Conservation (phyloP, 1,139 yeast species). For the Taphrina wiesneri region DNA sequence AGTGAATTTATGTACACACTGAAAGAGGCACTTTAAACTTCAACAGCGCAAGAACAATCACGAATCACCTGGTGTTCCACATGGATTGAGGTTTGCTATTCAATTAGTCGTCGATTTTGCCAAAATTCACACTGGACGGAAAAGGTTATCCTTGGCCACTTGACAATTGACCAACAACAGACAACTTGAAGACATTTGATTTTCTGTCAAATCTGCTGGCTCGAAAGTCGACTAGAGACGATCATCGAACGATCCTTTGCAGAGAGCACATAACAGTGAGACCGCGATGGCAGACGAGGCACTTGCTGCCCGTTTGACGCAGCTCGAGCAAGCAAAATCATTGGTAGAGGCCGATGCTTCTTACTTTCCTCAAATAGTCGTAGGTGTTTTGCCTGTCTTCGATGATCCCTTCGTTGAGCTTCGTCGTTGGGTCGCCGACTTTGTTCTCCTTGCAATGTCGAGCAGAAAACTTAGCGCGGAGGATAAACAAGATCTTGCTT, state of each 20-base stretch:
- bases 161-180: too few relatives aligned
- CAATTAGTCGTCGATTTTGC: too few relatives aligned
- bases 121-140: too few relatives aligned
- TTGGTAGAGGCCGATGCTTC: slow-evolving; percentile 47
- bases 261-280: not conserved
- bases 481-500: slow-evolving; percentile 43
- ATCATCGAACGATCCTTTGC: not conserved
- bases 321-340: slow-evolving; percentile 47
- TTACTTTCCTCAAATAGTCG: slow-evolving; percentile 47
- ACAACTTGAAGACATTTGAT: too few relatives aligned
- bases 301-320: slow-evolving; percentile 37
- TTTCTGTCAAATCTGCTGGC: too few relatives aligned
- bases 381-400: slow-evolving; percentile 47
- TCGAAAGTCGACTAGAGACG: not conserved
- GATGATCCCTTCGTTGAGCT: slow-evolving; percentile 45
- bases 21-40: too few relatives aligned
- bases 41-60: too few relatives aligned
- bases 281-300: slow-evolving; percentile 26
- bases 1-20: too few relatives aligned
- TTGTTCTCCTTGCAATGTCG: slow-evolving; percentile 49
- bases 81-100: too few relatives aligned
- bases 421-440: slow-evolving; percentile 48
- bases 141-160: too few relatives aligned
- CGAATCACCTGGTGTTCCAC: too few relatives aligned
- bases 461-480: slow-evolving; percentile 43